These are phyloP conservation scores for Zanthoxylum bungeanum DNA, from an alignment of 345 rosid genomes.

Conservation along the genomic window DNA sequence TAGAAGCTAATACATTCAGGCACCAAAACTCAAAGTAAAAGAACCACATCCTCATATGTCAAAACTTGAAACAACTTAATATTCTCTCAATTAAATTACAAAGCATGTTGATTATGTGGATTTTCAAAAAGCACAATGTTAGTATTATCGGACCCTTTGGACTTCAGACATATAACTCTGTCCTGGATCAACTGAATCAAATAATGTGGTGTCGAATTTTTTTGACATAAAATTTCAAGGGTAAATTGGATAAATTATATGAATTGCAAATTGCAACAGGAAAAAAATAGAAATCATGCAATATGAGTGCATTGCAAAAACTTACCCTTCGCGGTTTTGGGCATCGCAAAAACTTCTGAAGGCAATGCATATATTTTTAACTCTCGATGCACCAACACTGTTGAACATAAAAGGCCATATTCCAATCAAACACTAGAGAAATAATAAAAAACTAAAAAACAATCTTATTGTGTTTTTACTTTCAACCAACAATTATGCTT, in stretches of 20 bases:
- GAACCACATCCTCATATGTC: not conserved
- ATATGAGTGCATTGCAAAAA: not conserved
- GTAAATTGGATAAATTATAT: not conserved
- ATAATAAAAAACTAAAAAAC: constrained; percentile 2
- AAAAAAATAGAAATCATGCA: not conserved
- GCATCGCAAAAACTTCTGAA: constrained; percentile 69
- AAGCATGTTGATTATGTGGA: not conserved
- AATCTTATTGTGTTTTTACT: not conserved
- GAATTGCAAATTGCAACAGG: constrained; percentile 2
- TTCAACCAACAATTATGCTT: not conserved
- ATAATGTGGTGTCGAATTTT: not conserved
- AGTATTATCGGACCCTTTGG: not conserved
- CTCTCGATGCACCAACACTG: constrained; percentile 76
- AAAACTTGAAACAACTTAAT: not conserved
- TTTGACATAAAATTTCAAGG: not conserved
- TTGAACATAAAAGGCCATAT: constrained; percentile 17
- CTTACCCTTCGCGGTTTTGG: constrained; percentile 77
- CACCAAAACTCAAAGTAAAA: not conserved
- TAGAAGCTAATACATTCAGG: not conserved
- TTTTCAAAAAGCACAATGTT: not conserved
- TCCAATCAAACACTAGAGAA: constrained; percentile 13
- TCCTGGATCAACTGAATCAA: not conserved
- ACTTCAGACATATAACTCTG: not conserved
- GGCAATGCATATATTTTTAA: constrained; percentile 57
- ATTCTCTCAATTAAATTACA: not conserved